Percentiles rank a stretch among this genome's conserved stretches.
Evolutionary conservation across 2,329 filamentous ascomycete species (phyloP).

Genomic region (Periconia digitata): DNA sequence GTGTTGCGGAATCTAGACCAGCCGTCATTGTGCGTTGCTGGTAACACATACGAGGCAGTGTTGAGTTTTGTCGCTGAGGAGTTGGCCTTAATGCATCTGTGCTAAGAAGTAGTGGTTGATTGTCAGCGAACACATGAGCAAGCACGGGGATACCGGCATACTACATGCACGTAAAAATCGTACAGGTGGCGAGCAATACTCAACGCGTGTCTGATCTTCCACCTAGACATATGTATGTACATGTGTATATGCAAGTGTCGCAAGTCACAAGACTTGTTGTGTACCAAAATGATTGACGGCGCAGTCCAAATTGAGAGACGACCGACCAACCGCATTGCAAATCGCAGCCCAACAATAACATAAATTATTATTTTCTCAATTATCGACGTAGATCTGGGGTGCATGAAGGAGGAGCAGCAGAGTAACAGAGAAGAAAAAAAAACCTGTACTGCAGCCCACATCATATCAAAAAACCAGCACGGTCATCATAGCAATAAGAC

Average conservation of each 20-base stretch:
- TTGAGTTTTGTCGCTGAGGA: background rate
- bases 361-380: background rate
- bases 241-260: conserved; percentile 3
- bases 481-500: conserved; percentile 8
- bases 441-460: too few relatives aligned
- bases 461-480: too few relatives aligned
- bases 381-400: conserved; percentile 17
- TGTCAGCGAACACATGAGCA: conserved; percentile 3
- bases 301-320: conserved; percentile 1
- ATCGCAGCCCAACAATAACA: background rate
- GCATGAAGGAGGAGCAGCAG: conserved; percentile 14
- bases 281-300: conserved; percentile 9
- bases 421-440: conserved; percentile 6
- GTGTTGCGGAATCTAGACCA: conserved; percentile 1
- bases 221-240: background rate
- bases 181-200: background rate
- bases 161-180: background rate
- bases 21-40: conserved; percentile 8
- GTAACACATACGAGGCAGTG: background rate
- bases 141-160: conserved; percentile 4
- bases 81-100: conserved; percentile 11
- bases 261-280: conserved; percentile 20
- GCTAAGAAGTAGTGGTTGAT: conserved; percentile 18
- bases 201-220: background rate
- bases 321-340: conserved; percentile 1